phyloP scores from a whole-genome alignment of 768 basidiomycete species.

The Hebeloma cylindrosporum region DNA sequence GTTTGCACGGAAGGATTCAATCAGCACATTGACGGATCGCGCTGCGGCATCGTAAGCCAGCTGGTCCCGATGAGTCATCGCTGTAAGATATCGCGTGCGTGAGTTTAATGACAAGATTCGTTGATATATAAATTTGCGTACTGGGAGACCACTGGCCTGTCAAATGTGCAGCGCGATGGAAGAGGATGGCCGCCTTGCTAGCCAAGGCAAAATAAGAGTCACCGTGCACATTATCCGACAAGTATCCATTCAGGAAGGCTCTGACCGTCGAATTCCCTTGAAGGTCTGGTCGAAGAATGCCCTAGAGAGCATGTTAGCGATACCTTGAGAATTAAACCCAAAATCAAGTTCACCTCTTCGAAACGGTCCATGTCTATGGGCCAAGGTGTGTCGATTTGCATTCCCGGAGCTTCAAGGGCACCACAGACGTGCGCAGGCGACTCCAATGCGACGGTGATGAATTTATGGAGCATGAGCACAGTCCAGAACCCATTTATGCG shows the following conservation, averaged over 20 bases:
- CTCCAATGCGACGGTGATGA: constrained; percentile 53
- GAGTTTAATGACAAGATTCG: constrained; percentile 12
- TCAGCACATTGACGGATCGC: constrained; percentile 44
- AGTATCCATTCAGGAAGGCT: constrained; percentile 43
- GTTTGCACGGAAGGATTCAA: constrained; percentile 39
- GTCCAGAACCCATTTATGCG: constrained; percentile 69
- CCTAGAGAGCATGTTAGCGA: constrained; percentile 32
- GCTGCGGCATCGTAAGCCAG: constrained; percentile 45
- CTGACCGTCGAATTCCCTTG: constrained; percentile 49
- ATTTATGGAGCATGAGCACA: constrained; percentile 57
- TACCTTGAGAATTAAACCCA: constrained; percentile 1
- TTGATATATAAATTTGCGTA: constrained; percentile 23
- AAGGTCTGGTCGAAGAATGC: constrained; percentile 42
- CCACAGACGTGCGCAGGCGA: constrained; percentile 54
- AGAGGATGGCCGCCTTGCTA: constrained; percentile 56
- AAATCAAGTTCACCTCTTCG: constrained; percentile 31
- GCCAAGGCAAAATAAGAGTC: constrained; percentile 41
- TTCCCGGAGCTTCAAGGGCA: constrained; percentile 49
- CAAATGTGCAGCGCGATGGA: constrained; percentile 57
- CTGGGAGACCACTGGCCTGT: constrained; percentile 47
- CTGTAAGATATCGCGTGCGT: constrained; percentile 26
- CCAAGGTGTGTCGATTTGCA: constrained; percentile 56
- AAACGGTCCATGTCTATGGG: constrained; percentile 43
- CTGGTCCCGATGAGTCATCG: constrained; percentile 41
- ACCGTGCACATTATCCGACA: constrained; percentile 32